Percentiles rank a stretch among this genome's conserved stretches.
These are phyloP conservation scores for Gossypium trilobum DNA, from an alignment of 441 rosid species.

Conservation along the genomic window DNA sequence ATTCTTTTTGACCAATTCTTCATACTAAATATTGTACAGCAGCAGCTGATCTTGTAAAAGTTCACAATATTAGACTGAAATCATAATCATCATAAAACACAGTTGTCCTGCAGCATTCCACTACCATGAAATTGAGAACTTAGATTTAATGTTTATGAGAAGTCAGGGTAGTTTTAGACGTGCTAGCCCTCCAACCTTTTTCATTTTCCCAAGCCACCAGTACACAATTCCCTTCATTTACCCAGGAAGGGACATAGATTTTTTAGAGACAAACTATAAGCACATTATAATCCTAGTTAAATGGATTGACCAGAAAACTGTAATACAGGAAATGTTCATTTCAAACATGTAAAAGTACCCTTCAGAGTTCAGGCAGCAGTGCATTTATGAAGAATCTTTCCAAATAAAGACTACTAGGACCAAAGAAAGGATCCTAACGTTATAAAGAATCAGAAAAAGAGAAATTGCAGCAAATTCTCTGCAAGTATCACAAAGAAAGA, in stretches of 20 bases:
- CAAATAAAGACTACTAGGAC: conserved; percentile 1
- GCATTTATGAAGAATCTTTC: conserved; percentile 4
- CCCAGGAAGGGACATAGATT: neutral
- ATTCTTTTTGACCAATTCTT: neutral
- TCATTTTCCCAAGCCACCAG: neutral
- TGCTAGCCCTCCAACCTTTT: neutral
- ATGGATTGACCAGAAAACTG: neutral
- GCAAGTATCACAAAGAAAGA: neutral
- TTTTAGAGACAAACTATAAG: neutral
- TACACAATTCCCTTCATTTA: neutral
- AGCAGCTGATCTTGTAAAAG: neutral
- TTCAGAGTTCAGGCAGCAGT: conserved; percentile 6
- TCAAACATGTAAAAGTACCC: conserved; percentile 1
- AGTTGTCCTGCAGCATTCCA: neutral
- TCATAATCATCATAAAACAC: conserved; percentile 3
- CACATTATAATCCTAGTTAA: neutral
- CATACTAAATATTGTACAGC: neutral
- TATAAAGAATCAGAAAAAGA: neutral
- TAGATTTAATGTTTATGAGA: neutral
- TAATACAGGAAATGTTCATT: neutral
- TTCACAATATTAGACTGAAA: neutral
- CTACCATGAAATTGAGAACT: conserved; percentile 4
- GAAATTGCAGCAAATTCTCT: neutral
- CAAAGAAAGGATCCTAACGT: neutral
- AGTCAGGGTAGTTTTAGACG: neutral